Evolutionary conservation across 352 stramenopile species (phyloP), one percentile per base, ranked within the genome.

Genomic region (Phytopythium chamaehyphon): DNA sequence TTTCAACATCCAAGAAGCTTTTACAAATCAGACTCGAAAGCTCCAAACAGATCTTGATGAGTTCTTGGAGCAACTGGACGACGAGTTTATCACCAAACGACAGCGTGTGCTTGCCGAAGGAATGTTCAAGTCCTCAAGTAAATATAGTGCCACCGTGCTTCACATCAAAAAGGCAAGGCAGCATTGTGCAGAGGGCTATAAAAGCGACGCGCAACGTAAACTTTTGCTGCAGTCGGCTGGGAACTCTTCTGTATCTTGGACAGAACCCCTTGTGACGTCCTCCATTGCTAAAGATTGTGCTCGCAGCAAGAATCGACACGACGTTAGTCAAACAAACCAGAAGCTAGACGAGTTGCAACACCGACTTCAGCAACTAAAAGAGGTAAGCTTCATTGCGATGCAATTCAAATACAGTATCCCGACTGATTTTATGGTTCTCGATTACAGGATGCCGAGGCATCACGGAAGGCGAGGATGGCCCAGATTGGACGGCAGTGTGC

Each of bases 1-100:
- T 1, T 89, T 86, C 46, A 87, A 82, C 43, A 69, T 89, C 37
- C 66, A 89, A 45, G 71, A 87, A 36, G 78, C 78, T 2, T 84
- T 87, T 49, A 85, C 71, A 7, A 82, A 75, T 39, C 73, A 87
- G 51, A 73, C 62, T 0, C 71, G 70, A 35, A 76, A 82, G 47
- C 62, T 85, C 12, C 69, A 85, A 21, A 46, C 57, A 11, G 78
- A 87, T 33, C 66, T 79, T 40, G 53, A 67, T 49, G 52, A 33
- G 15, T 81, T 71, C 38, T 45, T 83, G 9, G 55, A 67, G n/a
- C 63, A 77, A 42, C 54, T 83, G 14, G 62, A 87, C n/a, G 23
- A 45, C 16, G 62, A 73, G 9, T 77, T 66, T 44, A 40, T 62
- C 2, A 18, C 46, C 0, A 57, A 84, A 36, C 64, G 71, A n/a